Conservation (phyloP, 257 asterid species). For the Solanum ahanhuiri region DNA sequence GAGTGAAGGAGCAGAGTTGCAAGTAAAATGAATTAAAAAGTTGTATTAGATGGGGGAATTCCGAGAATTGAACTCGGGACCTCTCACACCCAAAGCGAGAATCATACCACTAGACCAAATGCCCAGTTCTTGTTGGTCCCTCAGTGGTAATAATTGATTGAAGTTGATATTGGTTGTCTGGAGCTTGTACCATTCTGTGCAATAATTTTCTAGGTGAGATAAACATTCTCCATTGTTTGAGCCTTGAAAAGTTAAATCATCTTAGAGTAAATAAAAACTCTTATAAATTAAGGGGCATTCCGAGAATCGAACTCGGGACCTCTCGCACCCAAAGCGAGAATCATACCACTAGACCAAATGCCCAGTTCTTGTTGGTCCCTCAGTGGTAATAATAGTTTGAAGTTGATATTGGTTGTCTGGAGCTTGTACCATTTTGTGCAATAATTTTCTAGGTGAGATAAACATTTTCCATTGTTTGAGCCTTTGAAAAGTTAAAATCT, state of each 20-base stretch:
- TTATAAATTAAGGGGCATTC: background rate
- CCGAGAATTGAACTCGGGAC: conserved; percentile 63
- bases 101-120: conserved; percentile 88
- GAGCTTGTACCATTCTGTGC: background rate
- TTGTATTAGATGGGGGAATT: too few relatives aligned
- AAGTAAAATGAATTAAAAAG: background rate
- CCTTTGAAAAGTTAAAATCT: background rate
- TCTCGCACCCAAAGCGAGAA: conserved; percentile 79
- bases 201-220: background rate
- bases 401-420: background rate
- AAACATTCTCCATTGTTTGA: background rate
- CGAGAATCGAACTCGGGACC: conserved; percentile 69
- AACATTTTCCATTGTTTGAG: background rate
- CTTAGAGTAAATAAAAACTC: background rate
- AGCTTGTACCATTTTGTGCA: background rate
- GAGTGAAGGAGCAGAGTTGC: background rate
- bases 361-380: conserved; percentile 13
- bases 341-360: conserved; percentile 89
- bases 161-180: background rate
- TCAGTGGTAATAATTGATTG: background rate
- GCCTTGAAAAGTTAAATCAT: background rate
- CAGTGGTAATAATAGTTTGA: background rate
- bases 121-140: conserved; percentile 20
- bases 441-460: background rate
- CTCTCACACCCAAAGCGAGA: conserved; percentile 81